Evolutionary conservation across 176 grass and related monocot species (phyloP), one percentile per base, ranked within the genome.

Genomic region (Thalia dealbata): DNA sequence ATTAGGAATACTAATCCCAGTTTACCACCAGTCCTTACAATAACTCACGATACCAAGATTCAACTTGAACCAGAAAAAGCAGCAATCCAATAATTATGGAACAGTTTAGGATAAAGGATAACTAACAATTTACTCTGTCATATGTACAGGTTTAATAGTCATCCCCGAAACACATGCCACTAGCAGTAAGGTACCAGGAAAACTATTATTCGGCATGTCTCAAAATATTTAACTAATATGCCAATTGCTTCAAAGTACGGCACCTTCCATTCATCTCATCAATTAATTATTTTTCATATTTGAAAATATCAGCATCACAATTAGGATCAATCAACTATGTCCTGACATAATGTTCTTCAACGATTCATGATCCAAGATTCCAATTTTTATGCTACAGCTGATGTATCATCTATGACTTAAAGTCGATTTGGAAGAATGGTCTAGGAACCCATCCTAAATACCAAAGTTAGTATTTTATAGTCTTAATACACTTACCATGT

Each of bases 401-500:
- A 68, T 13, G 42, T 68, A 14, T 45, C 21, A 42, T 23, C 18
- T 44, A 28, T 64, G 21, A 68, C 32, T 68, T 68, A 68, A 16
- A 45, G 19, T 68, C 23, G 38, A 68, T 43, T 41, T 23, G 18
- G 9, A 15, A n/a, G 44, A 21, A 44, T n/a, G 38, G 42, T 41
- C 21, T 30, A 22, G 65, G 65, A 51, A 48, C 43, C 45, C 18
- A 28, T 19, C 10, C 4, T 3, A 13, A 7, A 14, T 15, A 11
- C 15, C 14, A 50, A 71, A 6, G 14, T 69, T 50, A 59, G 62
- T 70, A 30, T 69, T 26, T 18, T 52, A 24, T 6, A 12, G 13
- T 10, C 18, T 15, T 74, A 23, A 71, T 46, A 69, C 70, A 32
- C 78, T 73, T 77, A 92, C 93, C 84, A 97, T 97, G 81, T 92